phyloP scores from a whole-genome alignment of 805 yeast genomes.

The Spathaspora passalidarum region DNA sequence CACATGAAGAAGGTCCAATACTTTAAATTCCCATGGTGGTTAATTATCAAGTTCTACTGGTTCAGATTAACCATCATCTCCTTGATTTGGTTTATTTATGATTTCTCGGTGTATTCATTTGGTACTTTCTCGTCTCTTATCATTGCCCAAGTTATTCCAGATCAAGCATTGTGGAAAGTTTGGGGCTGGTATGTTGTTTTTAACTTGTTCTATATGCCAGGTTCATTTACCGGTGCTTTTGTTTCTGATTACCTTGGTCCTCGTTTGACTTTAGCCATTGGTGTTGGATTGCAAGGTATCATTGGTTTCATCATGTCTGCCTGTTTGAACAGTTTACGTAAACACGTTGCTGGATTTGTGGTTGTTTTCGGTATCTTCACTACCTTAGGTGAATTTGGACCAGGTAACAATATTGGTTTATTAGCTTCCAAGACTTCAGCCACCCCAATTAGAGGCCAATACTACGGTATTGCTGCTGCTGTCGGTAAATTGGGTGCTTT shows the following conservation, averaged over 20 bases:
- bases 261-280: slow-evolving; percentile 67
- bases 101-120: slow-evolving; percentile 83
- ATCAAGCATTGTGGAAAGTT: slow-evolving; percentile 61
- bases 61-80: slow-evolving; percentile 69
- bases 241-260: slow-evolving; percentile 91
- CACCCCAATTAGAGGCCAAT: slow-evolving; percentile 85
- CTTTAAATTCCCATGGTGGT: slow-evolving; percentile 56
- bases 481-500: slow-evolving; percentile 91
- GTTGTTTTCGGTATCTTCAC: slow-evolving; percentile 86
- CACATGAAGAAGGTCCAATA: slow-evolving; percentile 56
- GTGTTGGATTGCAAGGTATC: slow-evolving; percentile 70
- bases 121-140: slow-evolving; percentile 80
- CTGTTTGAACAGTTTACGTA: slow-evolving; percentile 49
- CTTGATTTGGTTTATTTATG: slow-evolving; percentile 87
- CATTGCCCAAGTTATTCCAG: slow-evolving; percentile 54
- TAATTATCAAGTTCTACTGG: slow-evolving; percentile 79
- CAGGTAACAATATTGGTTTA: slow-evolving; percentile 89
- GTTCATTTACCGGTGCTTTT: slow-evolving; percentile 82
- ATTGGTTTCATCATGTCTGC: slow-evolving; percentile 86
- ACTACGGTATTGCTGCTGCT: slow-evolving; percentile 90
- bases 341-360: slow-evolving; percentile 72
- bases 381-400: slow-evolving; percentile 89
- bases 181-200: slow-evolving; percentile 93
- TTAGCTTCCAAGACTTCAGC: slow-evolving; percentile 85
- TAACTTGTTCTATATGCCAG: slow-evolving; percentile 86